Evolutionary conservation across 139 green algal genomes (phyloP), one percentile per base, ranked within the genome.

Genomic region (Diplosphaera chodatii): DNA sequence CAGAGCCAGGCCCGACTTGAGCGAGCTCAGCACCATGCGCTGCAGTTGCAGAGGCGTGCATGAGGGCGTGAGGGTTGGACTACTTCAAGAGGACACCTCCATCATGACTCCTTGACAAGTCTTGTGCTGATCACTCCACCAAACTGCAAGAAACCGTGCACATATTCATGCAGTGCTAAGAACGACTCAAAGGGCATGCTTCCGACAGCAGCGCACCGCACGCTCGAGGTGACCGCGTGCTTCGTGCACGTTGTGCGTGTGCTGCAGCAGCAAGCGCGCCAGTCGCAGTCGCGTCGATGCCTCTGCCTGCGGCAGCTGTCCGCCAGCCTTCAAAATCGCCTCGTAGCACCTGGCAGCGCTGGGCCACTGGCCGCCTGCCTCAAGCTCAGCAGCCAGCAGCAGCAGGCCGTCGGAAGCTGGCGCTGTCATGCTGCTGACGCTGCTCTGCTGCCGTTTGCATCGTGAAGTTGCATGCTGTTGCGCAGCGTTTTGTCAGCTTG

Each of bases 171-270:
- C n/a, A n/a, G n/a, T n/a, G n/a, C n/a, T n/a, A n/a, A n/a, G n/a
- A n/a, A n/a, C n/a, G n/a, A n/a, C n/a, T n/a, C n/a, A n/a, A n/a
- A n/a, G n/a, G n/a, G n/a, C n/a, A n/a, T n/a, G 37, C 37, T 10
- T 20, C 6, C 6, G 37, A 33, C 23, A 23, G 16, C 27, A 33
- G 3, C 62, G 3, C 22, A 69, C 64, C 30, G 64, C 64, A 30
- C 64, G 30, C 32, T 69, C 64, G 18, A 69, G 64, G 15, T 28
- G 31, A 31, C 4, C 13, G 1, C 64, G 30, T 18, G 64, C 64
- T 20, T 69, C 64, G 15, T 40, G 30, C 6, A 41, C 31, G 21
- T 69, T 69, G 64, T 69, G 31, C 25, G 64, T 69, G 64, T 69
- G 64, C 64, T 13, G 30, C 64, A 69, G 30, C 64, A 69, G 64